Evolutionary conservation across 2,329 filamentous ascomycete species (phyloP).

Genomic region (Cladosporium sp.): DNA sequence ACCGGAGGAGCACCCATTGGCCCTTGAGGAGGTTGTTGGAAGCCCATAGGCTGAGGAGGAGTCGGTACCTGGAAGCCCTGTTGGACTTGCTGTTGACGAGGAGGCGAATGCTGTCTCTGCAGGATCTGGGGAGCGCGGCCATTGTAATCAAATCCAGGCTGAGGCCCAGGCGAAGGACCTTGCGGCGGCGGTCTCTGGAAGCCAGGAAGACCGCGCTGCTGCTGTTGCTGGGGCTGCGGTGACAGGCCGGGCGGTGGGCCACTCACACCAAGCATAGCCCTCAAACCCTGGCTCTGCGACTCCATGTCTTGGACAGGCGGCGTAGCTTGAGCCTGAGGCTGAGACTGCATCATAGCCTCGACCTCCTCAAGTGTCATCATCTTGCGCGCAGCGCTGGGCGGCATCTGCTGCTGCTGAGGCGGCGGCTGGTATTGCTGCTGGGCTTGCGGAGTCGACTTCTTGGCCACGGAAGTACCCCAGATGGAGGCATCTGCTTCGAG

Average conservation of each 20-base stretch:
- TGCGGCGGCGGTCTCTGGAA: conserved; percentile 43
- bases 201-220: conserved; percentile 37
- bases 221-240: conserved; percentile 26
- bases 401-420: conserved; percentile 11
- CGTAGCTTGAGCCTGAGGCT: conserved; percentile 38
- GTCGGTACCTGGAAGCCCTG: conserved; percentile 21
- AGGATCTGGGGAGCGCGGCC: conserved; percentile 35
- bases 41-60: conserved; percentile 17
- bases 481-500: conserved; percentile 88
- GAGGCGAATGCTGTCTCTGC: conserved; percentile 28
- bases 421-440: conserved; percentile 18
- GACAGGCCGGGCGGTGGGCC: conserved; percentile 16
- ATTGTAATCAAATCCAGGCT: conserved; percentile 36
- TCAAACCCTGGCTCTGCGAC: conserved; percentile 28
- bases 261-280: conserved; percentile 29
- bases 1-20: conserved; percentile 23
- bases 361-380: conserved; percentile 97
- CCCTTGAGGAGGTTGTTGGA: conserved; percentile 20
- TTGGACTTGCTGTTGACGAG: conserved; percentile 17
- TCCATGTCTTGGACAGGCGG: conserved; percentile 20
- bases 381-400: conserved; percentile 52
- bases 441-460: conserved; percentile 32
- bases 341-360: conserved; percentile 80
- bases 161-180: conserved; percentile 24
- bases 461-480: conserved; percentile 72